Conservation (phyloP, 2,329 filamentous ascomycete species). For the Cytospora leucostoma region DNA sequence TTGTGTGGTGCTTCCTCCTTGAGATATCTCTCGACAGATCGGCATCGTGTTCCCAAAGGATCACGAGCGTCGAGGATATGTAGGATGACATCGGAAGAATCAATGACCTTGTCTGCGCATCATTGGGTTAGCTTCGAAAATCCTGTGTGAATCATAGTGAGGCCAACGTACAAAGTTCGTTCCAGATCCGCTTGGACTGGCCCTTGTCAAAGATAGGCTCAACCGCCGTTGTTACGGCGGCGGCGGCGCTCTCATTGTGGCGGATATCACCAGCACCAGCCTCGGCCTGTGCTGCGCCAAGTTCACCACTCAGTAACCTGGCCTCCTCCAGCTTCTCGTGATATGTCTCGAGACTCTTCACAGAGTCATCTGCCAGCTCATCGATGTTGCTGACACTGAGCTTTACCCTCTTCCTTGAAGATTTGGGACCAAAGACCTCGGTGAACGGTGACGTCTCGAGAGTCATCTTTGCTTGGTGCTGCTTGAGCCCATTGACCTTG, state of each 20-base stretch:
- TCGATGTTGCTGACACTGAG: slow-evolving; percentile 78
- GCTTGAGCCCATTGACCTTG: slow-evolving; percentile 76
- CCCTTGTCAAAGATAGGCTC: slow-evolving; percentile 93
- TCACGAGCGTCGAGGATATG: slow-evolving; percentile 90
- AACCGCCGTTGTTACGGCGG: slow-evolving; percentile 62
- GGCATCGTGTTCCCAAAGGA: slow-evolving; percentile 85
- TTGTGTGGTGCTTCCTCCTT: slow-evolving; percentile 93
- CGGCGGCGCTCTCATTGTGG: slow-evolving; percentile 42
- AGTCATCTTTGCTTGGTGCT: slow-evolving; percentile 88
- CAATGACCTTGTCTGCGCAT: slow-evolving; percentile 77
- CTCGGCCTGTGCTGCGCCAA: slow-evolving; percentile 57
- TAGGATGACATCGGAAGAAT: slow-evolving; percentile 94
- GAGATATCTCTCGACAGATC: slow-evolving; percentile 90
- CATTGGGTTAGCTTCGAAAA: slow-evolving; percentile 21
- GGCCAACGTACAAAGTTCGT: slow-evolving; percentile 66
- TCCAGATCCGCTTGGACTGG: slow-evolving; percentile 95
- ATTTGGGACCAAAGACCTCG: slow-evolving; percentile 90
- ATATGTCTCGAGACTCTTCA: slow-evolving; percentile 79
- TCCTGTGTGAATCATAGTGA: neutral
- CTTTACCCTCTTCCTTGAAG: slow-evolving; percentile 90
- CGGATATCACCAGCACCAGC: slow-evolving; percentile 39
- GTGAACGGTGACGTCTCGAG: slow-evolving; percentile 84
- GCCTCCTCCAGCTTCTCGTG: slow-evolving; percentile 78
- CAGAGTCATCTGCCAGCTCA: slow-evolving; percentile 78
- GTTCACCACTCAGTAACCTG: slow-evolving; percentile 71